These are phyloP conservation scores for Cylindrotheca closterium DNA, from an alignment of 108 stramenopile species.

Conservation along the genomic window DNA sequence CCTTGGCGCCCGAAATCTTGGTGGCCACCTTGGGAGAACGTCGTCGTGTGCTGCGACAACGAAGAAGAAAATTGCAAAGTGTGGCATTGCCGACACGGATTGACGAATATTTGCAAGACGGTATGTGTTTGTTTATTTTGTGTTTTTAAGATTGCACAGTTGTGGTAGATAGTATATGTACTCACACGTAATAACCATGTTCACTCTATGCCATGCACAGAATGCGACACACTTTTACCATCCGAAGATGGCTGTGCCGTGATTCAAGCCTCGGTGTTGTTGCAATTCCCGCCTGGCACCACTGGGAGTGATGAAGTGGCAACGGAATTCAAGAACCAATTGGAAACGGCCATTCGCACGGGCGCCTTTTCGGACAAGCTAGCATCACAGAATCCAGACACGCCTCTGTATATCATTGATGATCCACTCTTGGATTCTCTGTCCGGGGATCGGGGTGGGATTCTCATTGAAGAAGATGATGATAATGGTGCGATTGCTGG, in stretches of 20 bases:
- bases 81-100: conserved; percentile 19
- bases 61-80: conserved; percentile 13
- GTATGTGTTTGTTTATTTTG: conserved; percentile 15
- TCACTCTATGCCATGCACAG: not conserved
- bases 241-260: conserved; percentile 14
- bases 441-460: conserved; percentile 15
- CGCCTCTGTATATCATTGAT: conserved; percentile 28
- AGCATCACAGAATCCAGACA: conserved; percentile 23
- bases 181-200: not conserved
- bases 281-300: conserved; percentile 21
- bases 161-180: not conserved
- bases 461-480: not conserved
- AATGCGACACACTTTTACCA: conserved; percentile 4
- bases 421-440: not conserved
- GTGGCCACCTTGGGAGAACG: not conserved
- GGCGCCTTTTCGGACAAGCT: conserved; percentile 27
- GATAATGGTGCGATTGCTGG: conserved; percentile 12
- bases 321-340: conserved; percentile 10
- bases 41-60: not conserved
- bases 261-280: conserved; percentile 12
- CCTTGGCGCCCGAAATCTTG: conserved; percentile 18
- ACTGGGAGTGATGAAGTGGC: conserved; percentile 14
- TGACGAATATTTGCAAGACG: not conserved
- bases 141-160: not conserved
- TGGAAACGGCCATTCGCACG: conserved; percentile 23